phyloP scores from a whole-genome alignment of 768 basidiomycete species.

The Boletus pseudo-olivaceus region DNA sequence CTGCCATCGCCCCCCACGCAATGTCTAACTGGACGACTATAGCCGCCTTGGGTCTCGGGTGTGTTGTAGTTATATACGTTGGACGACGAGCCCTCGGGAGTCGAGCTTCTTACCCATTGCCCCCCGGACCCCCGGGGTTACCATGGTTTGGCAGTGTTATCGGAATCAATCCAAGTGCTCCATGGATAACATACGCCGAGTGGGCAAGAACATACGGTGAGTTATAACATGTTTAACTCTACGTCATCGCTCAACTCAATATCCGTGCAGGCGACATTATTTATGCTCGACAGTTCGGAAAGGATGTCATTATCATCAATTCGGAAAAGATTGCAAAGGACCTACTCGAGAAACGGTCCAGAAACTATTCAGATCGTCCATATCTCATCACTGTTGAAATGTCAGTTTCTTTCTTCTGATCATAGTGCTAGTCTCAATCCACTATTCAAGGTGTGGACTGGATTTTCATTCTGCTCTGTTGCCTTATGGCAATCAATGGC shows the following conservation, averaged over 20 bases:
- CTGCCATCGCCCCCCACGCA: not conserved
- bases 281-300: conserved; percentile 1
- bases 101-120: not conserved
- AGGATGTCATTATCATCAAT: conserved; percentile 9
- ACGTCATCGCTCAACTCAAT: not conserved
- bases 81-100: not conserved
- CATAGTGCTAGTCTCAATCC: not conserved
- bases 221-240: not conserved
- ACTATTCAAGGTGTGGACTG: conserved; percentile 9
- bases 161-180: not conserved
- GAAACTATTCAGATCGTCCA: conserved; percentile 12
- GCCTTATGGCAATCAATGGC: conserved; percentile 23
- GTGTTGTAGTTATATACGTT: not conserved
- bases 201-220: conserved; percentile 8
- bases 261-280: conserved; percentile 3
- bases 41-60: not conserved
- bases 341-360: conserved; percentile 5
- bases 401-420: not conserved
- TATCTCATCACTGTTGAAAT: not conserved
- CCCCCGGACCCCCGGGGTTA: conserved; percentile 11
- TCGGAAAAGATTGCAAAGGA: conserved; percentile 8
- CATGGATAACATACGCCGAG: conserved; percentile 7
- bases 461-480: conserved; percentile 14
- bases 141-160: conserved; percentile 9
- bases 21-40: conserved; percentile 2